Evolutionary conservation across 106 monocot genomes (phyloP).

Genomic region (Platanthera guangdongensis): DNA sequence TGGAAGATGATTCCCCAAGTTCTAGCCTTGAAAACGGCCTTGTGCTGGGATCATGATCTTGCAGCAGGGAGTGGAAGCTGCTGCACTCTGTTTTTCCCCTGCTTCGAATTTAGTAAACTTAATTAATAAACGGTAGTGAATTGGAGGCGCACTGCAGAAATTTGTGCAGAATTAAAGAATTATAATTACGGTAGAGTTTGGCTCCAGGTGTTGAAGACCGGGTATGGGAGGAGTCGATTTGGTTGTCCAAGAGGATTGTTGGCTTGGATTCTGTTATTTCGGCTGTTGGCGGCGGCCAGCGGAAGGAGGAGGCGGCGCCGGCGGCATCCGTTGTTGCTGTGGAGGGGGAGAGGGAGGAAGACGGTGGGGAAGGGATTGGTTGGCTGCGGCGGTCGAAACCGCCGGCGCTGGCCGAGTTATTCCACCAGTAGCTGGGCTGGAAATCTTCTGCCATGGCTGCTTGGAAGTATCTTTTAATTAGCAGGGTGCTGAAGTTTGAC

Average conservation of each 20-base stretch:
- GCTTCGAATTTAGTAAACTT: background rate
- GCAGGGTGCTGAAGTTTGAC: no score
- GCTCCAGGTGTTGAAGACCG: background rate
- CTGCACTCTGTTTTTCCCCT: background rate
- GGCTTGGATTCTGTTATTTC: background rate
- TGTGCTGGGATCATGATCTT: background rate
- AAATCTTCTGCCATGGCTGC: conserved; percentile 11
- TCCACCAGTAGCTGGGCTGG: conserved; percentile 3
- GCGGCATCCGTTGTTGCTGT: background rate
- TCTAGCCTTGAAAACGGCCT: background rate
- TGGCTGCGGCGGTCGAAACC: background rate
- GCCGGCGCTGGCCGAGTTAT: background rate
- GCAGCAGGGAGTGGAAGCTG: background rate
- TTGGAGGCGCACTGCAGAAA: background rate
- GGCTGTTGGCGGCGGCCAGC: background rate
- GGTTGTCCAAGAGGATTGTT: background rate
- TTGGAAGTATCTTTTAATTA: no score
- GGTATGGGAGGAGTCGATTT: background rate
- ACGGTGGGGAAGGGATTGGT: background rate
- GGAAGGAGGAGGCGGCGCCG: background rate
- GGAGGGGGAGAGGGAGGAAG: background rate
- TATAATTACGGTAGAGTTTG: conserved; percentile 1
- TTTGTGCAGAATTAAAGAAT: background rate
- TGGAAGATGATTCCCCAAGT: background rate
- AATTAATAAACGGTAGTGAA: background rate